Evolutionary conservation across 257 asterid species (phyloP).

Genomic region (Nicotiana benthamiana): DNA sequence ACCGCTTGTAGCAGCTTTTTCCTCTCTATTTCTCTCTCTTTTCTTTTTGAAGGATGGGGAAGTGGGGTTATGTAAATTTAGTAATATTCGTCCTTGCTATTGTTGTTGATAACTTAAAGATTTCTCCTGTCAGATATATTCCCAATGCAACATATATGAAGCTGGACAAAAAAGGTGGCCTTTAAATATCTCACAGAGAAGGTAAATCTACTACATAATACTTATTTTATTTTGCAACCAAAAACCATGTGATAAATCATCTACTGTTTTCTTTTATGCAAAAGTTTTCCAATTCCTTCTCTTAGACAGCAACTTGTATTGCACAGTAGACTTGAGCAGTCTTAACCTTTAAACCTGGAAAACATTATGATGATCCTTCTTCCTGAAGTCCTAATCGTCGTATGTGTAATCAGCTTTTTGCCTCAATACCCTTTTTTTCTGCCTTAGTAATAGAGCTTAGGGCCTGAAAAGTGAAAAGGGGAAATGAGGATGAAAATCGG

Average conservation of each 20-base stretch:
- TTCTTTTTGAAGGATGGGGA: background rate
- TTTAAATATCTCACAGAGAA: constrained; percentile 67
- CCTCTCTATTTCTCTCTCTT: background rate
- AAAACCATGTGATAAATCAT: background rate
- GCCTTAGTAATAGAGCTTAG: background rate
- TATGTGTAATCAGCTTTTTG: background rate
- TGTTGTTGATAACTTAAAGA: background rate
- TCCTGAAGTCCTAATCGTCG: background rate
- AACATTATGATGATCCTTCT: background rate
- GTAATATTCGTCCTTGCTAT: background rate
- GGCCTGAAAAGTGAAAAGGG: background rate
- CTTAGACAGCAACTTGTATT: background rate
- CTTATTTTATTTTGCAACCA: background rate
- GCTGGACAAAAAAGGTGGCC: constrained; percentile 79
- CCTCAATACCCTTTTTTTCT: background rate
- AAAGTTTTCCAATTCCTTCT: background rate
- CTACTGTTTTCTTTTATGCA: background rate
- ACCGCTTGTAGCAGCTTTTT: background rate
- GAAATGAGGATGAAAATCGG: background rate
- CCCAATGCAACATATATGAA: constrained; percentile 86
- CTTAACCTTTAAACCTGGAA: background rate
- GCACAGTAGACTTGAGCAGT: background rate
- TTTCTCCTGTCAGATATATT: constrained; percentile 46
- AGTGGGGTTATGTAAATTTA: no score
- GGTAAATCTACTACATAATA: constrained; percentile 29